These are phyloP conservation scores for Ustilago hordei DNA, from an alignment of 1,284 basidiomycete genomes.

Conservation along the genomic window DNA sequence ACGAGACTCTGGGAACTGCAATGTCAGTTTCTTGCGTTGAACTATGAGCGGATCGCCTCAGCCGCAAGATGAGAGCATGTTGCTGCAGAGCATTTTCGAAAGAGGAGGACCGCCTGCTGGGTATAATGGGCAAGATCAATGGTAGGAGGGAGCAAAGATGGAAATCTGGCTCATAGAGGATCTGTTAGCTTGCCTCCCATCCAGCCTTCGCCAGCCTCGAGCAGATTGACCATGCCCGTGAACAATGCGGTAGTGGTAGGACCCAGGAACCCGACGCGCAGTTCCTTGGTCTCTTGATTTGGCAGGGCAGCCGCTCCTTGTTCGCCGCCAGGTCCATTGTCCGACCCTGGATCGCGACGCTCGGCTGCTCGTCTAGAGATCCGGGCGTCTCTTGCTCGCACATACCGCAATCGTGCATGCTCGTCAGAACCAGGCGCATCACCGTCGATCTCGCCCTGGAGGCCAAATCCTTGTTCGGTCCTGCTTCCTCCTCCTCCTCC, in stretches of 20 bases:
- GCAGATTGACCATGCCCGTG: conserved; percentile 59
- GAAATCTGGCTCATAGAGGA: conserved; percentile 9
- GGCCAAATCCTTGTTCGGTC: conserved; percentile 25
- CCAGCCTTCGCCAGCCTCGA: conserved; percentile 65
- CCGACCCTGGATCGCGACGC: conserved; percentile 24
- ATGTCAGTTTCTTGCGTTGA: not conserved
- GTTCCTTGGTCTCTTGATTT: conserved; percentile 31
- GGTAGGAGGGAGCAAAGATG: not conserved
- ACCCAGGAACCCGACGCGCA: conserved; percentile 51
- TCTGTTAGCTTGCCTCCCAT: conserved; percentile 54
- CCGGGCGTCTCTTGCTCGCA: conserved; percentile 45
- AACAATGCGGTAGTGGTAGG: conserved; percentile 56
- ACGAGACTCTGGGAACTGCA: not conserved
- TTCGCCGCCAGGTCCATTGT: conserved; percentile 12
- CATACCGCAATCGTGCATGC: conserved; percentile 37
- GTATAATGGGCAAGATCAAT: not conserved
- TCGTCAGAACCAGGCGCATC: conserved; percentile 35
- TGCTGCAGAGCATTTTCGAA: not conserved
- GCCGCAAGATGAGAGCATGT: not conserved
- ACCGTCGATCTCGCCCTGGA: conserved; percentile 18
- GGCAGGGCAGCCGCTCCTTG: conserved; percentile 43
- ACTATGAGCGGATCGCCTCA: not conserved
- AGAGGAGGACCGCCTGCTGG: not conserved
- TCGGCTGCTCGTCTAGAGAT: conserved; percentile 40
- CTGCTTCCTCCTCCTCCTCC: conserved; percentile 15